Base-by-base conservation (phyloP, 805 yeast species). In the Saccharomycopsis sp. region DNA sequence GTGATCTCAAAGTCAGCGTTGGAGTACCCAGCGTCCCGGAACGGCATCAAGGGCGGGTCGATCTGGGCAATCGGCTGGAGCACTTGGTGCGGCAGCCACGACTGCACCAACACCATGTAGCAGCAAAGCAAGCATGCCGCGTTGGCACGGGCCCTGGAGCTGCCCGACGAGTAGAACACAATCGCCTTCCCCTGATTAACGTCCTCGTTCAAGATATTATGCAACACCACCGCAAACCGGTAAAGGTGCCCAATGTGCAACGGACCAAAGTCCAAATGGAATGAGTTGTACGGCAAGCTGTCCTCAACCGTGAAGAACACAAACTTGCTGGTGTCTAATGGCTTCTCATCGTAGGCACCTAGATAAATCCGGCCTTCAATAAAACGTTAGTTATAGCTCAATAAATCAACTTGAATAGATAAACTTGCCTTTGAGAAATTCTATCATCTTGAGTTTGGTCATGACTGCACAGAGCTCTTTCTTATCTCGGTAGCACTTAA, bases 1-100 rank as follows among this genome's bases (percentile, higher is more conserved):
- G 95, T 77, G 47, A 92, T 73, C 54, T 83, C 94, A 55, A 86
- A 92, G 60, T 92, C 98, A 2, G 97, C 95, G 43, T 79, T 79
- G 2, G 96, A 84, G 61, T 92, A 92, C 2, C 98, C 98, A 1
- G 98, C 98, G 59, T 92, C 98, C 58, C 98, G 70, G 62, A 88
- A 92, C 1, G 88, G 82, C 81, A 83, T 88, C 50, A 89, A 80
- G 5, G 97, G 96, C 2, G 95, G 95, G 37, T 82, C 87, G 4
- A 79, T 75, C 59, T 92, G 97, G 1, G 92, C 76, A 40, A 92
- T 73, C 1, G 98, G 98, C 46, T 94, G 96, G 49, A 92, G 63
- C 0, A 88, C 98, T 60, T 92, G 92, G 60, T 92, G 98, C 0
- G 98, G 98, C 1, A 96, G 86, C 98, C 98, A 92, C 10, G 86